Conservation (phyloP, 352 stramenopile genomes). For the Pythium scleroteichum region DNA sequence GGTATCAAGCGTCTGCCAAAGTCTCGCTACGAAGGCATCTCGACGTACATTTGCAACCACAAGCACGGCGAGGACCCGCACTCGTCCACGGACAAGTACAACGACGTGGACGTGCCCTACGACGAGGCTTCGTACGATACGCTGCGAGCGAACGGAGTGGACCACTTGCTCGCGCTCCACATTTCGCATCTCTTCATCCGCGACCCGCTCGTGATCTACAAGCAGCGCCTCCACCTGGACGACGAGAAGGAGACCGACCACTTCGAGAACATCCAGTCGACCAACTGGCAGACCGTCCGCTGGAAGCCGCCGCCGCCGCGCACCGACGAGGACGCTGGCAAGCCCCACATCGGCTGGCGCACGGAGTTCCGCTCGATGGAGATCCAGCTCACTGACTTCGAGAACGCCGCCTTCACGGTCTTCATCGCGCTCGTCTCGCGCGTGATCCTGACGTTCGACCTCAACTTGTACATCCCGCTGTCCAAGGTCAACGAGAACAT, state of each 20-base stretch:
- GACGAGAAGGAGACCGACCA: constrained; percentile 91
- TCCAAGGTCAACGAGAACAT: constrained; percentile 99
- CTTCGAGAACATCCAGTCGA: constrained; percentile 99
- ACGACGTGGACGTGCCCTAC: constrained; percentile 95
- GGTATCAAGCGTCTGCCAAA: constrained; percentile 95
- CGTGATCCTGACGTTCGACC: constrained; percentile 98
- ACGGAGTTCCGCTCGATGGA: constrained; percentile 98
- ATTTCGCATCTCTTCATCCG: constrained; percentile 99
- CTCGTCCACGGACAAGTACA: constrained; percentile 85
- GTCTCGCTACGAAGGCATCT: constrained; percentile 92
- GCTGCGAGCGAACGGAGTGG: constrained; percentile 91
- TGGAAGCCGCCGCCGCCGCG: constrained; percentile 98
- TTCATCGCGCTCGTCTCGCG: constrained; percentile 98
- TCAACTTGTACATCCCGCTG: constrained; percentile 99
- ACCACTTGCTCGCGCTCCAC: constrained; percentile 95
- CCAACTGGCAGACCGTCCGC: constrained; percentile 99
- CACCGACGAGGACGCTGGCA: constrained; percentile 25
- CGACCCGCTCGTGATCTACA: constrained; percentile 96
- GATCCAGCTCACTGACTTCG: constrained; percentile 99
- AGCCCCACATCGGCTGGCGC: constrained; percentile 82
- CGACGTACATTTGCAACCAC: constrained; percentile 90
- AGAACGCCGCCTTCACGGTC: constrained; percentile 99
- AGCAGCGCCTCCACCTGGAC: constrained; percentile 86
- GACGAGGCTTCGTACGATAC: constrained; percentile 93
- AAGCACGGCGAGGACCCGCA: constrained; percentile 80